Evolutionary conservation across 176 grass and related monocot genomes (phyloP).

Genomic region (Carex scoparia): DNA sequence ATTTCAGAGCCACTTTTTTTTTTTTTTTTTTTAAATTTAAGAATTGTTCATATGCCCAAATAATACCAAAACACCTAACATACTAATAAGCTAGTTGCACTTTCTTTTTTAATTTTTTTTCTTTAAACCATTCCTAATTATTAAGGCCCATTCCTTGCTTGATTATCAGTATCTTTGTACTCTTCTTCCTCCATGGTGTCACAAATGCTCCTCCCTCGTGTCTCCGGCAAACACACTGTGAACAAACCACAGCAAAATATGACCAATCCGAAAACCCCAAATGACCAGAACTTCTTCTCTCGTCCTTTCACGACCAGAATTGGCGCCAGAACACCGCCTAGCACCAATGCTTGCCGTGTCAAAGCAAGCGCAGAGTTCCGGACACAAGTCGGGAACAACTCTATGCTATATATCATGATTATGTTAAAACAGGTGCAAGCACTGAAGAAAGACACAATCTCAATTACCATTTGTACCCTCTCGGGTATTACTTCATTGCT

Average conservation of each 20-base stretch:
- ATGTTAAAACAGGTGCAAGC: slow-evolving; percentile 73
- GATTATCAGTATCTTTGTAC: slow-evolving; percentile 29
- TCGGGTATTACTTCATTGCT: slow-evolving; percentile 20
- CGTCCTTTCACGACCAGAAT: slow-evolving; percentile 63
- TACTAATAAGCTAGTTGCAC: background rate
- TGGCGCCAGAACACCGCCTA: slow-evolving; percentile 64
- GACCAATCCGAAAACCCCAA: slow-evolving; percentile 62
- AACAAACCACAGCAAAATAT: slow-evolving; percentile 50
- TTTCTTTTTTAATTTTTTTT: background rate
- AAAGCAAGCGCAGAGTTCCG: slow-evolving; percentile 73
- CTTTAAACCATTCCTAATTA: background rate
- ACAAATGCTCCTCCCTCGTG: slow-evolving; percentile 52
- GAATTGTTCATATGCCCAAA: background rate
- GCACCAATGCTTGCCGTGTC: slow-evolving; percentile 53
- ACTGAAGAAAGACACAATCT: slow-evolving; percentile 63
- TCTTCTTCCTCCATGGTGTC: slow-evolving; percentile 98
- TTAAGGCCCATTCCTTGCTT: background rate
- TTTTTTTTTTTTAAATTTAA: too few species aligned
- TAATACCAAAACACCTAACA: background rate
- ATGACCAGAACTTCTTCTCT: slow-evolving; percentile 52
- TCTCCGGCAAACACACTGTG: slow-evolving; percentile 60
- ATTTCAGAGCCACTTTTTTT: background rate
- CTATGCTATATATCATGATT: slow-evolving; percentile 59
- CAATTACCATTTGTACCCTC: slow-evolving; percentile 45
- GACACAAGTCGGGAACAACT: slow-evolving; percentile 90